phyloP scores from a whole-genome alignment of 2,329 filamentous ascomycete genomes.

The Lachnellula occidentalis region DNA sequence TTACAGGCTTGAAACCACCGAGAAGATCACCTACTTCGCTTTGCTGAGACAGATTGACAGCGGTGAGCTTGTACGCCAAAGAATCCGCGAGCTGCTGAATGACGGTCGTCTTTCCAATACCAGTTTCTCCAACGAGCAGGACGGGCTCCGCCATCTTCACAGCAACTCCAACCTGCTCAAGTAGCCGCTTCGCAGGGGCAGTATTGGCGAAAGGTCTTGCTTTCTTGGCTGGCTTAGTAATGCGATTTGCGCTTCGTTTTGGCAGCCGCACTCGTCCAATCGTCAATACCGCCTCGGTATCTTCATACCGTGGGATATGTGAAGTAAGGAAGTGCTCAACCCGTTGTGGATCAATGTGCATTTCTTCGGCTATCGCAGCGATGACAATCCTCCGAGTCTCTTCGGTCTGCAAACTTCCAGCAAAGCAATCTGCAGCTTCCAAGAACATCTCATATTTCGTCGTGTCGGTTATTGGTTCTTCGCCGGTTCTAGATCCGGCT shows the following conservation, averaged over 20 bases:
- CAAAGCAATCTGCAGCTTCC: slow-evolving; percentile 90
- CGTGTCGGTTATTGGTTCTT: slow-evolving; percentile 67
- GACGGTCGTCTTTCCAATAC: slow-evolving; percentile 95
- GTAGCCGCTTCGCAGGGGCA: slow-evolving; percentile 71
- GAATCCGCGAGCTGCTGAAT: slow-evolving; percentile 86
- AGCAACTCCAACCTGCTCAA: slow-evolving; percentile 84
- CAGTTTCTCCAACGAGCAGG: slow-evolving; percentile 94
- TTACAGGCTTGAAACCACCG: slow-evolving; percentile 94
- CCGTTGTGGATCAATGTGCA: slow-evolving; percentile 79
- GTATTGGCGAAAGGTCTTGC: slow-evolving; percentile 80
- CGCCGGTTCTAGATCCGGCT: slow-evolving; percentile 57
- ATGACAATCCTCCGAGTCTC: slow-evolving; percentile 56
- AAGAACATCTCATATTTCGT: slow-evolving; percentile 81
- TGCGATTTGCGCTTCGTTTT: slow-evolving; percentile 41
- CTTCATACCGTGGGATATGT: slow-evolving; percentile 65
- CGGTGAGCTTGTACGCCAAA: slow-evolving; percentile 79
- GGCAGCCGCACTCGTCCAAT: slow-evolving; percentile 61
- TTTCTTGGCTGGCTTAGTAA: slow-evolving; percentile 45
- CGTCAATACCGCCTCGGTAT: slow-evolving; percentile 50
- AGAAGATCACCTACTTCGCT: slow-evolving; percentile 95
- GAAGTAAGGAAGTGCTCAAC: slow-evolving; percentile 70
- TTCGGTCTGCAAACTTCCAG: slow-evolving; percentile 68
- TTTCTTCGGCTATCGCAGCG: slow-evolving; percentile 71
- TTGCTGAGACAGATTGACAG: slow-evolving; percentile 95
- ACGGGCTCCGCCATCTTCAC: slow-evolving; percentile 83